These are phyloP conservation scores for Trypanosoma theileri DNA, from an alignment of 208 protist genomes.

Conservation along the genomic window DNA sequence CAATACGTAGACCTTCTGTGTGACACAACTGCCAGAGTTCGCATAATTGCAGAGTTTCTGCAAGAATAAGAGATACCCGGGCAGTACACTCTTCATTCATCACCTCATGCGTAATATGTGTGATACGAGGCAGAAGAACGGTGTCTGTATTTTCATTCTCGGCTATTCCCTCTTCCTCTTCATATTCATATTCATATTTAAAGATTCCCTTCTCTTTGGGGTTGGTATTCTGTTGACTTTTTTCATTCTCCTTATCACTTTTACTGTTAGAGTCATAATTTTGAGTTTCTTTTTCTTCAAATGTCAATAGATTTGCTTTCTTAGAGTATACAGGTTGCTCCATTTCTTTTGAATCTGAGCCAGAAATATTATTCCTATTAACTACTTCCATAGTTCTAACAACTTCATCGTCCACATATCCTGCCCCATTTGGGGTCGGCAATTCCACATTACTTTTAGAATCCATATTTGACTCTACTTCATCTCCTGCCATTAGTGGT, in stretches of 20 bases:
- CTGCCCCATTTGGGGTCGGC: too few species aligned
- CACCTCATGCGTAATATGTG: background rate
- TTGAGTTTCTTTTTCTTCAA: background rate
- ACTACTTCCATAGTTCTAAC: too few species aligned
- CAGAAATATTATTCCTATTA: too few species aligned
- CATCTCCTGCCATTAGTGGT: background rate
- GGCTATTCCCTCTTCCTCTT: too few species aligned
- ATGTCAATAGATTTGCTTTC: too few species aligned
- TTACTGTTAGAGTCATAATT: background rate
- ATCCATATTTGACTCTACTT: background rate
- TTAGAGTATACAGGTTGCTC: background rate
- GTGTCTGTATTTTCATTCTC: background rate
- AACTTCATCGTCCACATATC: too few species aligned
- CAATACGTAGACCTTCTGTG: background rate
- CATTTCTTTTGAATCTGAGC: background rate
- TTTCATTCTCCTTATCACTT: background rate
- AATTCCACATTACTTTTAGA: too few species aligned
- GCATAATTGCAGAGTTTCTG: conserved; percentile 7
- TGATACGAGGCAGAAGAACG: background rate
- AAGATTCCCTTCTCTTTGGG: background rate
- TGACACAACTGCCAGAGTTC: conserved; percentile 5
- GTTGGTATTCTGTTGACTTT: background rate
- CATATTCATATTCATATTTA: too few species aligned
- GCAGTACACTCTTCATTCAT: background rate
- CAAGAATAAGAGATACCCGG: conserved; percentile 4